Evolutionary conservation across 257 asterid genomes (phyloP), one percentile per base, ranked within the genome.

Genomic region (Craterostigma plantagineum): DNA sequence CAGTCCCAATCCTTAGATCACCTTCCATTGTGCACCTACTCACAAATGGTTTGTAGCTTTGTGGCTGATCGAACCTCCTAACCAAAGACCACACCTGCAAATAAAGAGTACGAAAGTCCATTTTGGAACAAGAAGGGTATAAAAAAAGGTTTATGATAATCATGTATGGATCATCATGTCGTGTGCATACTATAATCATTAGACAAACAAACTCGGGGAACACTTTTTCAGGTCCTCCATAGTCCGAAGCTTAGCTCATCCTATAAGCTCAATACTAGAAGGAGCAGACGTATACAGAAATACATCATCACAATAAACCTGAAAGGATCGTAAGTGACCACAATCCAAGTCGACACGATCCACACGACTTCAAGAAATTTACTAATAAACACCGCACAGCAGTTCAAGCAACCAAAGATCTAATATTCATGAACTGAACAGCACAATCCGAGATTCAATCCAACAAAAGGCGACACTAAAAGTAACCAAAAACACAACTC

Each of bases 61-160:
- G 95, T 48, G 93, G 91, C 70, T 83, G 81, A 69, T 84, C 95
- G 63, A 84, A 84, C 33, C 78, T 72, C 75, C 95, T 52, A 49
- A 84, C 95, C 64, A 84, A 48, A 33, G 95, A 84, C 90, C 96
- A 80, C 7, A 84, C 93, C 96, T 84, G 48, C 49, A 16, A 16
- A 41, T 13, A 42, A 11, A 16, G n/a, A 43, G 34, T 16, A 34
- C n/a, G 41, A 42, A 27, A 23, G 6, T 23, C 30, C 30, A 23
- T 23, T 23, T 23, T 23, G 6, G 30, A 23, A 23, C 30, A 23
- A 6, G 30, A 23, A 23, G 30, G 6, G 30, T 23, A n/a, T n/a
- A 23, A 23, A 23, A 6, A 23, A 6, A 23, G 4, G 6, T 23
- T 23, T 23, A 23, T 2, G 30, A 23, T 23, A 23, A 23, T 2